A percentile compares a stretch with the other conserved stretches of the same genome.
phyloP scores from a whole-genome alignment of 2,329 filamentous ascomycete genomes.

The Fusarium beomiforme region DNA sequence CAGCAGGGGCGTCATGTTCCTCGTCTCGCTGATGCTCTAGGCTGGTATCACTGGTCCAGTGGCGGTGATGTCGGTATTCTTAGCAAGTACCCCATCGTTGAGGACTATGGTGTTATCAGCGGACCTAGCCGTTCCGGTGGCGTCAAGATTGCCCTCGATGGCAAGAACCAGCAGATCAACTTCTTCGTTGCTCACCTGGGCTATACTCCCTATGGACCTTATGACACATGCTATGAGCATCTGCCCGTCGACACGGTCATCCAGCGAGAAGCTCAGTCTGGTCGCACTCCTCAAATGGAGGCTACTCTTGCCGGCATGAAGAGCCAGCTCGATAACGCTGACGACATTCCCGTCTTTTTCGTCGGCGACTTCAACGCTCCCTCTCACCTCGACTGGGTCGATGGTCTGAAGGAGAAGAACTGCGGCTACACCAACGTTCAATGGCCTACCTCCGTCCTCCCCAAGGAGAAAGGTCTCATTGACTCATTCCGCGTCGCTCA shows the following conservation, averaged over 20 bases:
- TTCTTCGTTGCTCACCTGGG: slow-evolving; percentile 52
- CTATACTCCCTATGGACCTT: slow-evolving; percentile 54
- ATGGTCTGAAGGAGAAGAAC: slow-evolving; percentile 46
- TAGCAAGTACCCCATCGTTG: slow-evolving; percentile 52
- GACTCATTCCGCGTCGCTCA: slow-evolving; percentile 53
- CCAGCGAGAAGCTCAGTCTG: slow-evolving; percentile 48
- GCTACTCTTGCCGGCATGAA: slow-evolving; percentile 49
- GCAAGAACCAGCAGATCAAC: slow-evolving; percentile 44
- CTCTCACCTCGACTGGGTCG: slow-evolving; percentile 55
- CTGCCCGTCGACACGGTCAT: slow-evolving; percentile 48
- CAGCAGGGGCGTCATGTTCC: slow-evolving; percentile 42
- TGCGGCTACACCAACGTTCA: slow-evolving; percentile 48
- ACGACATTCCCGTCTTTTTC: slow-evolving; percentile 49
- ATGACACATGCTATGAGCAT: slow-evolving; percentile 54
- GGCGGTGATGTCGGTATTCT: slow-evolving; percentile 47
- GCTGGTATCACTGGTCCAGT: slow-evolving; percentile 52
- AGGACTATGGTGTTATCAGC: slow-evolving; percentile 43
- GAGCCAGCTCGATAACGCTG: slow-evolving; percentile 43
- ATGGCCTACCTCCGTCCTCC: slow-evolving; percentile 53
- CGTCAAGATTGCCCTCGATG: slow-evolving; percentile 50
- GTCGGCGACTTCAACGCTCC: slow-evolving; percentile 57
- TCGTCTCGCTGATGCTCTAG: slow-evolving; percentile 51
- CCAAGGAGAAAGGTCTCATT: slow-evolving; percentile 49
- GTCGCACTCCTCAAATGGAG: slow-evolving; percentile 52
- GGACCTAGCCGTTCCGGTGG: slow-evolving; percentile 37